Conservation (phyloP, 805 yeast species). For the Debaryomyces tyrocola region DNA sequence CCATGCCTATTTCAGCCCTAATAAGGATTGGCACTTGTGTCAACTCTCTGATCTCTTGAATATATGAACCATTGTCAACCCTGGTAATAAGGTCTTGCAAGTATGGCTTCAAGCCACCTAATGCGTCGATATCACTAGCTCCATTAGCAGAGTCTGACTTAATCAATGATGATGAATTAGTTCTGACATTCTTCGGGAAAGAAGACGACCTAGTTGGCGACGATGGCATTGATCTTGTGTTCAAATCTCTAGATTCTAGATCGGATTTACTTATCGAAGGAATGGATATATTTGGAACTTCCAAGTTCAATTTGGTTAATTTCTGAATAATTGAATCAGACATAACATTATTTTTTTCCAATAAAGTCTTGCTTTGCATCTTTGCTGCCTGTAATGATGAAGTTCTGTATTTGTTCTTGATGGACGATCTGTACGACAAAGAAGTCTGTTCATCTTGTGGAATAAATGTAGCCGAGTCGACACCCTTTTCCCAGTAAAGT, state of each 20-base stretch:
- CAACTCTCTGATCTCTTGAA: constrained; percentile 82
- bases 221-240: constrained; percentile 25
- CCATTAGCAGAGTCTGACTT: constrained; percentile 10
- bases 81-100: constrained; percentile 57
- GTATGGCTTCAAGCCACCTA: constrained; percentile 51
- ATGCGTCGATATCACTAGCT: constrained; percentile 11
- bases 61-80: constrained; percentile 55
- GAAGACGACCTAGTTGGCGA: constrained; percentile 19
- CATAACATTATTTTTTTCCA: constrained; percentile 25
- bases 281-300: constrained; percentile 42
- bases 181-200: constrained; percentile 21
- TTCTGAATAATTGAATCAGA: constrained; percentile 48
- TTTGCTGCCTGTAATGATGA: constrained; percentile 72
- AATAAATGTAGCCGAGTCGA: constrained; percentile 85
- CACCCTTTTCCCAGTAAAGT: constrained; percentile 88
- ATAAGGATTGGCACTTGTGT: constrained; percentile 79
- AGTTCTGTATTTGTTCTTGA: constrained; percentile 74
- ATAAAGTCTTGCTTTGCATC: constrained; percentile 41
- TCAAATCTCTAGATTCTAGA: constrained; percentile 3
- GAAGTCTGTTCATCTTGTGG: constrained; percentile 89
- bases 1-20: constrained; percentile 92
- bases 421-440: constrained; percentile 72
- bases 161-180: constrained; percentile 18
- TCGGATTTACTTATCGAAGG: constrained; percentile 15
- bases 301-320: constrained; percentile 49